A percentile compares a stretch with the other conserved stretches of the same genome.
These are phyloP conservation scores for Candida parachauliodes DNA, from an alignment of 805 yeast genomes.

Conservation along the genomic window DNA sequence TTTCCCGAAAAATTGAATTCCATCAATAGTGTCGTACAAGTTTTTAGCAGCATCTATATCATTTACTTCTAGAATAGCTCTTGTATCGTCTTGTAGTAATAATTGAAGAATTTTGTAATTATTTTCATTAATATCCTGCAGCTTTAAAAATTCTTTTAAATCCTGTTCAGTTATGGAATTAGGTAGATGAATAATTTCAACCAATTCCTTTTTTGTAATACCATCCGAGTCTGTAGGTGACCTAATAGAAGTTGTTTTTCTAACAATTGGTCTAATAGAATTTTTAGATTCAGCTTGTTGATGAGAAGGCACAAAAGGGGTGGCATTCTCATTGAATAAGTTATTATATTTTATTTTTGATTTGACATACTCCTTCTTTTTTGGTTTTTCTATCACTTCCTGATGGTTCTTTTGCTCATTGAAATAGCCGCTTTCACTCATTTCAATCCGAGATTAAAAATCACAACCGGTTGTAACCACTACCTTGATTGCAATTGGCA, in stretches of 20 bases:
- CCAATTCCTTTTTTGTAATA: neutral
- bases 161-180: neutral
- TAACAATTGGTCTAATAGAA: neutral
- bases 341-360: too few relatives aligned
- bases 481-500: too few relatives aligned
- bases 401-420: too few relatives aligned
- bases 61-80: neutral
- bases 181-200: constrained; percentile 3
- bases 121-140: neutral
- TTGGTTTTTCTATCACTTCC: too few relatives aligned
- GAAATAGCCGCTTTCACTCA: too few relatives aligned
- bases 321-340: neutral
- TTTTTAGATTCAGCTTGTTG: neutral
- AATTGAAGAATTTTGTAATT: constrained; percentile 4
- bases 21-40: neutral
- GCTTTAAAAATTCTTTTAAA: neutral
- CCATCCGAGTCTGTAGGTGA: neutral
- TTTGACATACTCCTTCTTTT: too few relatives aligned
- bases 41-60: neutral
- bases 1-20: constrained; percentile 1
- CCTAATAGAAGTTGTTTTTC: neutral
- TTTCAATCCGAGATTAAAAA: too few relatives aligned
- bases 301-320: constrained; percentile 1
- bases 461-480: too few relatives aligned
- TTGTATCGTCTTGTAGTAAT: neutral